Evolutionary conservation across 2,329 filamentous ascomycete species (phyloP).

Genomic region (Cadophora luteo-olivacea): DNA sequence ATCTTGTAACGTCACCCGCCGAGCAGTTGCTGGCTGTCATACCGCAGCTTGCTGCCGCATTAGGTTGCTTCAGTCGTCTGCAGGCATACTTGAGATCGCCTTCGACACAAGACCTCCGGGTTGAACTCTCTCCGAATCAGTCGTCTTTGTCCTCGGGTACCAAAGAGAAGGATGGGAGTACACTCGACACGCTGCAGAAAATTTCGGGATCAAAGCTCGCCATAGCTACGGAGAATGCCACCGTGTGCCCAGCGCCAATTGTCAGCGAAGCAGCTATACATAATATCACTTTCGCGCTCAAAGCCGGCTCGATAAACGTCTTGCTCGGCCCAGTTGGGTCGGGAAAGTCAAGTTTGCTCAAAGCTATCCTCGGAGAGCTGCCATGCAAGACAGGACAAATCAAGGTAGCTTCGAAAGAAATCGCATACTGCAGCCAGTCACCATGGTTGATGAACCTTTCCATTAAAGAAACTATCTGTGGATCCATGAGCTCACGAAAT

Average conservation of each 20-base stretch:
- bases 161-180: background rate
- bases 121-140: background rate
- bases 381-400: background rate
- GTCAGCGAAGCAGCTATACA: background rate
- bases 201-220: background rate
- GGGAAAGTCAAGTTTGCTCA: background rate
- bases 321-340: background rate
- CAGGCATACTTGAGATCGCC: background rate
- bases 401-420: background rate
- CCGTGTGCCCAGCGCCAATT: background rate
- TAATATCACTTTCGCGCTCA: background rate
- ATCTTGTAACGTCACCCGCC: background rate
- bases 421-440: background rate
- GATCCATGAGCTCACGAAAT: background rate
- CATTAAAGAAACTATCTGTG: background rate
- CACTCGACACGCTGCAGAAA: background rate
- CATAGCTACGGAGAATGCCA: background rate
- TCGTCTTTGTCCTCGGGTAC: background rate
- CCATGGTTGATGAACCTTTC: background rate
- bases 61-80: background rate
- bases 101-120: background rate
- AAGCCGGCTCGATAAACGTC: background rate
- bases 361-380: background rate
- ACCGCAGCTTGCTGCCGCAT: background rate
- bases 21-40: background rate